phyloP scores from a whole-genome alignment of 78 protist species.

The Cavenderia fasciculata region DNA sequence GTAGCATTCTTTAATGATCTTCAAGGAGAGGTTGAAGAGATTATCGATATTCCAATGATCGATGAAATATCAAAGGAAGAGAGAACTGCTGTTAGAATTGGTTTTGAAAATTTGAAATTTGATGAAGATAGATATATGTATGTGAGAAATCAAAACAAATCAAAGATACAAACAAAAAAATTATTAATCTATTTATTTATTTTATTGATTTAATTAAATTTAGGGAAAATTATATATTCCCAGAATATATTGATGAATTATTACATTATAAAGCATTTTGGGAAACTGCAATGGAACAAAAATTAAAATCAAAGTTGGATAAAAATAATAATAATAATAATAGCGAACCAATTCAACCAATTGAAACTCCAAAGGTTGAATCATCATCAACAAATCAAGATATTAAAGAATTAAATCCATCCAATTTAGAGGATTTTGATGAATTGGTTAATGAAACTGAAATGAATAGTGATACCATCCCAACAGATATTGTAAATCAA shows the following conservation, averaged over 20 bases:
- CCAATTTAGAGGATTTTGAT: constrained; percentile 68
- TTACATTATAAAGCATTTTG: constrained; percentile 27
- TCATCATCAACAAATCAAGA: background rate
- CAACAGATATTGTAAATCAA: constrained; percentile 11
- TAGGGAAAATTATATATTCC: constrained; percentile 35
- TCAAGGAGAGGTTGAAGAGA: constrained; percentile 54
- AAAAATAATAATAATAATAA: background rate
- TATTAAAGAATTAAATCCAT: constrained; percentile 41
- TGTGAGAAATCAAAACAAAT: background rate
- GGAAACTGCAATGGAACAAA: constrained; percentile 49
- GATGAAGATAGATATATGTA: constrained; percentile 71
- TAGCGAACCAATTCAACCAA: background rate
- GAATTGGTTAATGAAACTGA: constrained; percentile 48
- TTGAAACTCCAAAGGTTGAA: background rate
- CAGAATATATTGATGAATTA: constrained; percentile 42
- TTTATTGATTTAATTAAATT: background rate
- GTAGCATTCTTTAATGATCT: constrained; percentile 50
- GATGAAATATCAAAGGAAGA: constrained; percentile 36
- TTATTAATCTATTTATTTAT: background rate
- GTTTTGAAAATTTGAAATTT: constrained; percentile 39
- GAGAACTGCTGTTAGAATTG: constrained; percentile 27
- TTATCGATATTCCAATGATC: constrained; percentile 50
- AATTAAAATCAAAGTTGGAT: constrained; percentile 6
- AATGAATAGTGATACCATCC: background rate
- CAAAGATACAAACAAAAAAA: background rate